phyloP scores from a whole-genome alignment of 164 flowering plant species.

The Tetracentron sinense region DNA sequence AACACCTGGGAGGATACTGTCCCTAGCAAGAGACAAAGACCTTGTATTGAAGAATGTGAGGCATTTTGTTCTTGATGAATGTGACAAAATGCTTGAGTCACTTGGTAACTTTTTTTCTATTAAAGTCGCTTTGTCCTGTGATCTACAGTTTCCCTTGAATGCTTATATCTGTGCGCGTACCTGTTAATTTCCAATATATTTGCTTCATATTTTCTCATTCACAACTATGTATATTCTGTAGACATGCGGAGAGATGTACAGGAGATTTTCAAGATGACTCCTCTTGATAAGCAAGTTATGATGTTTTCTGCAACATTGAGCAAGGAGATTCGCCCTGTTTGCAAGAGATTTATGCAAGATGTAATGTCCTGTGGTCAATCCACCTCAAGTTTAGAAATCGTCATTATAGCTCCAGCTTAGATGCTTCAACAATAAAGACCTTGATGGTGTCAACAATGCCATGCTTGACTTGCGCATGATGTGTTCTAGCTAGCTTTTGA shows the following conservation, averaged over 20 bases:
- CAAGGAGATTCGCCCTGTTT: conserved; percentile 62
- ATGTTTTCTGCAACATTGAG: not conserved
- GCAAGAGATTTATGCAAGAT: conserved; percentile 99
- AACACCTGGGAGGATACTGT: conserved; percentile 91
- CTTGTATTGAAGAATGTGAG: conserved; percentile 86
- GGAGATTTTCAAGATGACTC: conserved; percentile 97
- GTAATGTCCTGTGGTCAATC: conserved; percentile 81
- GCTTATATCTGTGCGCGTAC: not conserved
- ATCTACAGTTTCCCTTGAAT: too few relatives aligned
- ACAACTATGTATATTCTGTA: conserved; percentile 24
- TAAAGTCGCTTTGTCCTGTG: not conserved
- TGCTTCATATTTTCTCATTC: not conserved
- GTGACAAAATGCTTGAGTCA: conserved; percentile 89
- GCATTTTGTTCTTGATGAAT: conserved; percentile 96
- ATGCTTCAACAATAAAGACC: not conserved
- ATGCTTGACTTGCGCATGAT: not conserved
- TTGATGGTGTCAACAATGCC: conserved; percentile 14
- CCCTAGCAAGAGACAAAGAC: conserved; percentile 84
- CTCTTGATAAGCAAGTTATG: conserved; percentile 99
- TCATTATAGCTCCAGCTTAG: conserved; percentile 31
- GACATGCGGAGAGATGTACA: conserved; percentile 99
- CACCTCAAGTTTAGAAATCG: conserved; percentile 43
- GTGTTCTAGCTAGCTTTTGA: conserved; percentile 8
- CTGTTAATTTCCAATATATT: not conserved
- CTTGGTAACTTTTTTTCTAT: conserved; percentile 52